phyloP scores from a whole-genome alignment of 2,329 filamentous ascomycete species.

The Coniochaeta sp. region DNA sequence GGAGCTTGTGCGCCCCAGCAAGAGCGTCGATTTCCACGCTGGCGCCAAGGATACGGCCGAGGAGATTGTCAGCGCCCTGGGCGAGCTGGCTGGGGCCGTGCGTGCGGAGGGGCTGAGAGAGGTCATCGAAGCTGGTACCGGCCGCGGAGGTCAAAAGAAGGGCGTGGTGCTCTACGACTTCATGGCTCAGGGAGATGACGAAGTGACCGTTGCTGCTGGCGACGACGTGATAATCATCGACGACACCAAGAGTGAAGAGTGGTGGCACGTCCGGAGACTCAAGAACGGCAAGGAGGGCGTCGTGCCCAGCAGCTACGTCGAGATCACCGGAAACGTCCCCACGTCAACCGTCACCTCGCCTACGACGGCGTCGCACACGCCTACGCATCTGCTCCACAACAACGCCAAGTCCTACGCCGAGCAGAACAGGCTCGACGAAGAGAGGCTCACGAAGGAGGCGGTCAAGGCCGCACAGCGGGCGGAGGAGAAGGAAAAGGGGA shows the following conservation, averaged over 20 bases:
- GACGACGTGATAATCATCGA: conserved; percentile 91
- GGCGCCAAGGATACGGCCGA: conserved; percentile 94
- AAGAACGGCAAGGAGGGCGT: conserved; percentile 94
- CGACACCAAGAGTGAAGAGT: conserved; percentile 88
- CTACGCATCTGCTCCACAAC: conserved; percentile 42
- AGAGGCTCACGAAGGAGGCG: conserved; percentile 74
- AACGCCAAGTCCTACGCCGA: conserved; percentile 60
- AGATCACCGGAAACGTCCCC: conserved; percentile 64
- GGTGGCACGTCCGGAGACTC: conserved; percentile 90
- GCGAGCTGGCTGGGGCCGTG: conserved; percentile 80
- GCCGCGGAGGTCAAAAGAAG: conserved; percentile 60
- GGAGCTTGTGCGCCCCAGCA: conserved; percentile 84
- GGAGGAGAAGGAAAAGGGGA: conserved; percentile 56
- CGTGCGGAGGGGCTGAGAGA: conserved; percentile 79
- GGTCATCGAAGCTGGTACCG: conserved; percentile 72
- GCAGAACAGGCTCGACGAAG: conserved; percentile 72
- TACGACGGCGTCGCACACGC: conserved; percentile 29
- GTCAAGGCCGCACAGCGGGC: conserved; percentile 52
- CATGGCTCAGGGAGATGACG: conserved; percentile 91
- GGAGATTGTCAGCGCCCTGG: conserved; percentile 82
- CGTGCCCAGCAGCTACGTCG: conserved; percentile 92
- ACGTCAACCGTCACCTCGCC: background rate
- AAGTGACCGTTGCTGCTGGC: conserved; percentile 82
- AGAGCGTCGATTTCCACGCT: conserved; percentile 93
- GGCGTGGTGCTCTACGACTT: conserved; percentile 91